phyloP scores from a whole-genome alignment of 495 filamentous ascomycete genomes.

The Chaetomium fimeti region DNA sequence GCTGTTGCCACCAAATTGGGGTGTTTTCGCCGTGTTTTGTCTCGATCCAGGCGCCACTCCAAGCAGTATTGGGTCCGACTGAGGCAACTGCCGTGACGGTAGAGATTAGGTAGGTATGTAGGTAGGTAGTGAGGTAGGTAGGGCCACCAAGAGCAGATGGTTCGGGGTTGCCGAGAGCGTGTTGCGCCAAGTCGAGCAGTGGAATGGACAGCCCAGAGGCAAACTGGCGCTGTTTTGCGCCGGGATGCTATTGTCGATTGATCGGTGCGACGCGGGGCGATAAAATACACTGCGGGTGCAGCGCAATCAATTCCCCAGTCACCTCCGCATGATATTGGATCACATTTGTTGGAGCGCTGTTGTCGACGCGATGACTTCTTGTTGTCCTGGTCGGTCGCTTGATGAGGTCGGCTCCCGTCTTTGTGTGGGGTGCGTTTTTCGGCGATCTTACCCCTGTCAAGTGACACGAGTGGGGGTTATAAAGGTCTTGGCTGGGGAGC shows the following conservation, averaged over 20 bases:
- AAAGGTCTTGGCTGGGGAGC: slow-evolving; percentile 19
- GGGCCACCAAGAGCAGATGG: background rate
- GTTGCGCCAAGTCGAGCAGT: background rate
- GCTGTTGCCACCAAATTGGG: background rate
- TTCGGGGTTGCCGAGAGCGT: background rate
- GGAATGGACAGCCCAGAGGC: background rate
- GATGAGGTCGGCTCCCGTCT: slow-evolving; percentile 18
- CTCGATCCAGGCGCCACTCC: background rate
- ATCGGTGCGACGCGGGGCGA: background rate
- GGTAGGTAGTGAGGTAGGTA: background rate
- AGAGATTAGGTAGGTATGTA: too few relatives aligned
- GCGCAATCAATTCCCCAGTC: background rate
- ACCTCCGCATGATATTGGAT: background rate
- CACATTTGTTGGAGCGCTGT: background rate
- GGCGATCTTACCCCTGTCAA: slow-evolving; percentile 28
- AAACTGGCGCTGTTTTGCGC: slow-evolving; percentile 3
- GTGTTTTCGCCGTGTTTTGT: background rate
- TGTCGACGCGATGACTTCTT: slow-evolving; percentile 7
- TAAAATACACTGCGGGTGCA: background rate
- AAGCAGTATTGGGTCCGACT: too few relatives aligned
- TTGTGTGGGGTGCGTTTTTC: slow-evolving; percentile 29
- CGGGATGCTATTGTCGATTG: background rate
- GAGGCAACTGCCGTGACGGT: too few relatives aligned
- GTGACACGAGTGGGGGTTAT: background rate
- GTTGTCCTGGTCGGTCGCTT: slow-evolving; percentile 1